Percentiles rank a stretch among this genome's conserved stretches.
Conservation (phyloP, 192 early-diverging fungal genomes). For the Backusella circina region DNA sequence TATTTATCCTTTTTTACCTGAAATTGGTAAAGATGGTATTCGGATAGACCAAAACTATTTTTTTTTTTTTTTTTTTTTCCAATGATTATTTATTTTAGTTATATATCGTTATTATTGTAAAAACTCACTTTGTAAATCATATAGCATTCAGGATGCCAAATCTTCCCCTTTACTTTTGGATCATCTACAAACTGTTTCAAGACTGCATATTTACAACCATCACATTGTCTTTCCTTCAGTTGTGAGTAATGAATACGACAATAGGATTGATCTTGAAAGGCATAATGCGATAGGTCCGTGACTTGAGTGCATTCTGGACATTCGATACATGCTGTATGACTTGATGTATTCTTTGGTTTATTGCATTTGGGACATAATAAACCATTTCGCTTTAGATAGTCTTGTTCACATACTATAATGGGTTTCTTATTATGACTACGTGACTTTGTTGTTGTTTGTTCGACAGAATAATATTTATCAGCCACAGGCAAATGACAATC, state of each 20-base stretch:
- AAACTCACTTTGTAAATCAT: conserved; percentile 77
- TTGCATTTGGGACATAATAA: conserved; percentile 9
- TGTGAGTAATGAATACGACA: conserved; percentile 81
- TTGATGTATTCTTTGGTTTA: not conserved
- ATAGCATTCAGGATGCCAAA: conserved; percentile 92
- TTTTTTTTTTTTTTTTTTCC: not conserved
- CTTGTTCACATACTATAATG: not conserved
- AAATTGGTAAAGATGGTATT: conserved; percentile 3
- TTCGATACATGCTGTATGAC: conserved; percentile 8
- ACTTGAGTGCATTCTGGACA: conserved; percentile 1
- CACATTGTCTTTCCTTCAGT: conserved; percentile 67
- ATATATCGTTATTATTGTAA: not conserved
- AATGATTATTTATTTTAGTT: not conserved
- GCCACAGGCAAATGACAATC: conserved; percentile 9
- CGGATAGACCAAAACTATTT: not conserved
- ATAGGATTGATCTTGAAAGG: conserved; percentile 71
- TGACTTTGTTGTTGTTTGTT: not conserved
- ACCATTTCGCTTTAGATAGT: not conserved
- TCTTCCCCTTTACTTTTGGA: conserved; percentile 46
- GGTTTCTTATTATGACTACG: not conserved
- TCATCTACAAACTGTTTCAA: conserved; percentile 82
- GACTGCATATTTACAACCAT: conserved; percentile 75
- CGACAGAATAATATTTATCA: not conserved
- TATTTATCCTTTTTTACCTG: not conserved
- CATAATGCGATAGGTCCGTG: conserved; percentile 59